Evolutionary conservation across 1,139 yeast species (phyloP).

Genomic region (Casaregolazyma suthepensis): DNA sequence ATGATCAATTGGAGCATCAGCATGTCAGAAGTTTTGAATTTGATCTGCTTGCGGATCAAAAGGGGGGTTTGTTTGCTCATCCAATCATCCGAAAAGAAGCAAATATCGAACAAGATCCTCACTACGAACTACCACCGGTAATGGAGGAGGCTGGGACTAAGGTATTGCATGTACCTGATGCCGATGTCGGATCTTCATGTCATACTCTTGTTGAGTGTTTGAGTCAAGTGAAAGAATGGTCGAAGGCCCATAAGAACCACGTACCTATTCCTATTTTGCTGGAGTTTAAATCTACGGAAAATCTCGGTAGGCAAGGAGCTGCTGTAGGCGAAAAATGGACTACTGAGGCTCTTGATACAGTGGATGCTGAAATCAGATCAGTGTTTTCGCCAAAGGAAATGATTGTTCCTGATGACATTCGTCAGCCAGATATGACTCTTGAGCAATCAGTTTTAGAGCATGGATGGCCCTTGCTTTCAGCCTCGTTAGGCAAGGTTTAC

Average conservation of each 20-base stretch:
- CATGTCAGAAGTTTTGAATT: background rate
- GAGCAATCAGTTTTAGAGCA: background rate
- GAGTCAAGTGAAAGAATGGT: background rate
- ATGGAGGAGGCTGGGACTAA: background rate
- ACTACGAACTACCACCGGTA: background rate
- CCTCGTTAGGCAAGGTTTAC: background rate
- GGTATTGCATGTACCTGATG: background rate
- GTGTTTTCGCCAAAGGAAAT: background rate
- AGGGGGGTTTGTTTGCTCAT: background rate
- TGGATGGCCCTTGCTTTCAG: background rate
- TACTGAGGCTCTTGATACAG: background rate
- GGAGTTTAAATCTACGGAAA: background rate
- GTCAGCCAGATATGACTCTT: background rate
- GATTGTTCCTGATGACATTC: background rate
- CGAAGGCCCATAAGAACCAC: background rate
- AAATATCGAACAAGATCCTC: background rate
- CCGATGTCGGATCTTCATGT: background rate
- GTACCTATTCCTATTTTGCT: background rate
- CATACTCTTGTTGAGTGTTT: background rate
- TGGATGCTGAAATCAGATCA: background rate
- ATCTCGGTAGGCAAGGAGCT: background rate
- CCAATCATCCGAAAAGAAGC: background rate
- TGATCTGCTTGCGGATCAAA: background rate
- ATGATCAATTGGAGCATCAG: background rate
- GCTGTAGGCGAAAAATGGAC: background rate